Percentiles rank a stretch among this genome's conserved stretches.
phyloP scores from a whole-genome alignment of 805 yeast species.

The Zygotorulaspora sp. region DNA sequence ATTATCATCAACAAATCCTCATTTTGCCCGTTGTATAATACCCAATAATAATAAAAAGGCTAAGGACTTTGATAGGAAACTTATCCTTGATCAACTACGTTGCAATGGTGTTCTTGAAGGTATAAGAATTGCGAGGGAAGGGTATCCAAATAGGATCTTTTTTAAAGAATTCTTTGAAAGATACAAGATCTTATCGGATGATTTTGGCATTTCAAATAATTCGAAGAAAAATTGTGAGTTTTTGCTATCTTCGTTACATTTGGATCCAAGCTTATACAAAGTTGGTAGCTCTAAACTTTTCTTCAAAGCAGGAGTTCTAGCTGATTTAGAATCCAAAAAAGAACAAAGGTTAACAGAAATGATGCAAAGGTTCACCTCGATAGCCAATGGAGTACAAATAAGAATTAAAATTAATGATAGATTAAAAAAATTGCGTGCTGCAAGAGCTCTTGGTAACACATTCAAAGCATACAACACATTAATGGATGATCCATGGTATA shows the following conservation, averaged over 20 bases:
- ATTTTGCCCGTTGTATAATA: conserved; percentile 91
- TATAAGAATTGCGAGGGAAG: conserved; percentile 92
- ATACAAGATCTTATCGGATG: conserved; percentile 63
- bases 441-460: conserved; percentile 61
- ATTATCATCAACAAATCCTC: conserved; percentile 80
- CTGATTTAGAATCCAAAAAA: conserved; percentile 74
- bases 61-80: conserved; percentile 60
- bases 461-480: conserved; percentile 49
- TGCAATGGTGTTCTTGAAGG: conserved; percentile 99
- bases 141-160: conserved; percentile 88
- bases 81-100: conserved; percentile 83
- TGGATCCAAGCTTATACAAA: conserved; percentile 78
- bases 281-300: conserved; percentile 91
- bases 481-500: conserved; percentile 71
- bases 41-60: conserved; percentile 80
- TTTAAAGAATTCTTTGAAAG: conserved; percentile 75
- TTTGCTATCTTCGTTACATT: conserved; percentile 55
- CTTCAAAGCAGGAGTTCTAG: conserved; percentile 94
- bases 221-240: conserved; percentile 65
- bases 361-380: conserved; percentile 58
- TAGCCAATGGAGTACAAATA: conserved; percentile 57
- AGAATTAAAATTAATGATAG: conserved; percentile 46
- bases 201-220: conserved; percentile 41
- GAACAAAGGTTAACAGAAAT: conserved; percentile 57
- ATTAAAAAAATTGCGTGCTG: conserved; percentile 62